These are phyloP conservation scores for Yarrowia divulgata DNA, from an alignment of 805 yeast species.

Conservation along the genomic window DNA sequence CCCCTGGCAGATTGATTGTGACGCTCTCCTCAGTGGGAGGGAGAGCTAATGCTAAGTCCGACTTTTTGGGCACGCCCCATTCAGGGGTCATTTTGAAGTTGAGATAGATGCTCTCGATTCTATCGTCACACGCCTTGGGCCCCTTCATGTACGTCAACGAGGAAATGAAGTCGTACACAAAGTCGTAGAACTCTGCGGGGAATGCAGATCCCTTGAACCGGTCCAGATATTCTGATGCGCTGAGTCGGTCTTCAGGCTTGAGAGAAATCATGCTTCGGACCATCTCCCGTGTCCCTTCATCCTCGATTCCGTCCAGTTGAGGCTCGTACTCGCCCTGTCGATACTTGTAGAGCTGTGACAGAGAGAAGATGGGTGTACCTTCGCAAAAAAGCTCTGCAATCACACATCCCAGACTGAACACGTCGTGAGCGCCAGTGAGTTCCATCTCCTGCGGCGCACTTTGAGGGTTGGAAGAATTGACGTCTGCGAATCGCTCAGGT, in stretches of 20 bases:
- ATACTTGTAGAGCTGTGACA: slow-evolving; percentile 86
- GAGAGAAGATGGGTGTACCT: slow-evolving; percentile 84
- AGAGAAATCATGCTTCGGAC: slow-evolving; percentile 68
- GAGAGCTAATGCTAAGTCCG: slow-evolving; percentile 10
- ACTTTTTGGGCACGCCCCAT: slow-evolving; percentile 30
- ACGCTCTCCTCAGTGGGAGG: slow-evolving; percentile 22
- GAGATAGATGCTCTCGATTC: slow-evolving; percentile 65
- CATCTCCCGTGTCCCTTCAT: slow-evolving; percentile 59
- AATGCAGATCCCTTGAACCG: slow-evolving; percentile 61
- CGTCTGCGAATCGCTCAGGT: slow-evolving; percentile 77
- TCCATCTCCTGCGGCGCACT: slow-evolving; percentile 46
- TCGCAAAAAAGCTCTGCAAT: slow-evolving; percentile 88
- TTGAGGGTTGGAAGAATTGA: slow-evolving; percentile 29
- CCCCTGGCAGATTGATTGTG: slow-evolving; percentile 12
- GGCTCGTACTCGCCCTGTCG: slow-evolving; percentile 73
- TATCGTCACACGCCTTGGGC: slow-evolving; percentile 52
- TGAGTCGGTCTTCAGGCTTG: slow-evolving; percentile 66
- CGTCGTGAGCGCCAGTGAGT: slow-evolving; percentile 60
- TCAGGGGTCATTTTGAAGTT: slow-evolving; percentile 51
- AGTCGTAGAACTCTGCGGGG: slow-evolving; percentile 70
- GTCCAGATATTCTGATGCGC: slow-evolving; percentile 61
- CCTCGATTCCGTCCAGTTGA: slow-evolving; percentile 63
- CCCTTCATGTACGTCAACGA: slow-evolving; percentile 47
- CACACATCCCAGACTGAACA: slow-evolving; percentile 68
- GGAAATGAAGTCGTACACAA: slow-evolving; percentile 65